Percentiles rank a stretch among this genome's conserved stretches.
Conservation (phyloP, 78 protist genomes). For the Dictyostelium brefeldianum region DNA sequence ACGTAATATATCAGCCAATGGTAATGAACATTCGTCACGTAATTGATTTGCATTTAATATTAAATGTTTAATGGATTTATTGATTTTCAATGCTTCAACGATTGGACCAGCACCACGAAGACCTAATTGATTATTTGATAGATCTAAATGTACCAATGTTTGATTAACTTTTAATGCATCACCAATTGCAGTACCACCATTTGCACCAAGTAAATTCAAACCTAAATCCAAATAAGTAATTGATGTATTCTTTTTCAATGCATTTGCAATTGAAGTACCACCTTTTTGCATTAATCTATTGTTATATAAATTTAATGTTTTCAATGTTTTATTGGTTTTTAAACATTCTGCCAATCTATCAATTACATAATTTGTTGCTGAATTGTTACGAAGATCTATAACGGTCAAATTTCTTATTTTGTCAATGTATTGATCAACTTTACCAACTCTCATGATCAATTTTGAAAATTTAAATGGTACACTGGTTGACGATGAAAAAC, state of each 20-base stretch:
- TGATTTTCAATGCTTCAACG: conserved; percentile 58
- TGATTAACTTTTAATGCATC: conserved; percentile 54
- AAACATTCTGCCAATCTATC: conserved; percentile 52
- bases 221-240: conserved; percentile 68
- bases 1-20: conserved; percentile 65
- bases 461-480: neutral
- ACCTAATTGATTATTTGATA: conserved; percentile 59
- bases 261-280: conserved; percentile 55
- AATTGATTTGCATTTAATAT: conserved; percentile 62
- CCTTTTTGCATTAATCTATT: conserved; percentile 79
- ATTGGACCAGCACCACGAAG: conserved; percentile 78
- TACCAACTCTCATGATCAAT: conserved; percentile 69
- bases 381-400: conserved; percentile 50
- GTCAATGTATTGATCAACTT: conserved; percentile 42
- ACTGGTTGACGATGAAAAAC: neutral
- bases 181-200: conserved; percentile 67
- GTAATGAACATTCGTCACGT: conserved; percentile 65
- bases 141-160: conserved; percentile 56
- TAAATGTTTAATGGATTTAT: conserved; percentile 46
- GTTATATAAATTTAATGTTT: conserved; percentile 43
- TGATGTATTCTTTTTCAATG: conserved; percentile 29
- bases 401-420: conserved; percentile 15
- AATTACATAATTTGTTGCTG: conserved; percentile 55
- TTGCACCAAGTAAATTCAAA: conserved; percentile 69
- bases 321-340: conserved; percentile 49